A percentile compares a stretch with the other conserved stretches of the same genome.
phyloP scores from a whole-genome alignment of 2,329 filamentous ascomycete species.

The Ascochyta koolunga region DNA sequence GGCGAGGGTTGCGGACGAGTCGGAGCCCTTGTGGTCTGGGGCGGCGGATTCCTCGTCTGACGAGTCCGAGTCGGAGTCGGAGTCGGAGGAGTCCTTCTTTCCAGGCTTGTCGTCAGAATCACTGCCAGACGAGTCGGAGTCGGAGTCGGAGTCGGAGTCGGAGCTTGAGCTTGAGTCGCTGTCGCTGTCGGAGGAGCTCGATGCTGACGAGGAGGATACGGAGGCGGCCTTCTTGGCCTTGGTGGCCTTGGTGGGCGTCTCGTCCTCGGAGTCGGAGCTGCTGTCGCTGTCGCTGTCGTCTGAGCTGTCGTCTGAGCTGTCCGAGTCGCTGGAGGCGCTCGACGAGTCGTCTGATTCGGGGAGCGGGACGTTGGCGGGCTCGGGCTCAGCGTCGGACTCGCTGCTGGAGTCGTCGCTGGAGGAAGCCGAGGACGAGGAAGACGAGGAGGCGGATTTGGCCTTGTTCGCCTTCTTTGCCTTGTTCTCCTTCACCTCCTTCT shows the following conservation, averaged over 20 bases:
- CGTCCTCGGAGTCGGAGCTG: slow-evolving; percentile 35
- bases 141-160: slow-evolving; percentile 25
- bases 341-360: slow-evolving; percentile 35
- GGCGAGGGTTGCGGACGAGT: slow-evolving; percentile 47
- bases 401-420: slow-evolving; percentile 22
- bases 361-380: slow-evolving; percentile 36
- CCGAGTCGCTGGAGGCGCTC: slow-evolving; percentile 35
- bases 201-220: slow-evolving; percentile 39
- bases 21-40: slow-evolving; percentile 46
- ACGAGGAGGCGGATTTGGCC: slow-evolving; percentile 28
- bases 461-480: slow-evolving; percentile 25
- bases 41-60: slow-evolving; percentile 21
- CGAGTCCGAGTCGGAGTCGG: slow-evolving; percentile 25
- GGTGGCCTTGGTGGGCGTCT: slow-evolving; percentile 27
- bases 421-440: slow-evolving; percentile 16
- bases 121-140: slow-evolving; percentile 33
- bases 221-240: slow-evolving; percentile 35
- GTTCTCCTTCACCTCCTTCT: slow-evolving; percentile 24
- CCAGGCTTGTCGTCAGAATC: slow-evolving; percentile 25
- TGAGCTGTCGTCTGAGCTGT: slow-evolving; percentile 23
- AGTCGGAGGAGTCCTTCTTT: slow-evolving; percentile 31
- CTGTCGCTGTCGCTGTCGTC: slow-evolving; percentile 33
- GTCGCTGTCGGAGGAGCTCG: slow-evolving; percentile 33
- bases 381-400: slow-evolving; percentile 30
- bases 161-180: slow-evolving; percentile 22